Evolutionary conservation across 2,329 filamentous ascomycete species (phyloP).

Genomic region (Aureobasidium sp.): DNA sequence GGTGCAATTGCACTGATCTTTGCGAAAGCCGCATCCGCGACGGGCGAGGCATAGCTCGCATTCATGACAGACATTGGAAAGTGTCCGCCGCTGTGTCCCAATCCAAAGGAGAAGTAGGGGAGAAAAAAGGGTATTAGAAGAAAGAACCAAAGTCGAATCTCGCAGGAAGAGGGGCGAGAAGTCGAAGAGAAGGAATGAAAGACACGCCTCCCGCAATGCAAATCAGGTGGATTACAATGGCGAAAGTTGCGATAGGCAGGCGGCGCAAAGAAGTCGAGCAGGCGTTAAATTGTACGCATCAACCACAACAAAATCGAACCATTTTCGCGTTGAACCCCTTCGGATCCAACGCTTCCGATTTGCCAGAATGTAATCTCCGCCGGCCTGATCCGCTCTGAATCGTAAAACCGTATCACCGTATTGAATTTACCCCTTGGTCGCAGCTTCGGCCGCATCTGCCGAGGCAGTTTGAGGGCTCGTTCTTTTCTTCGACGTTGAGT

Average conservation of each 20-base stretch:
- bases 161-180: neutral
- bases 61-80: slow-evolving; percentile 34
- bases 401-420: neutral
- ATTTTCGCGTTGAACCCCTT: slow-evolving; percentile 6
- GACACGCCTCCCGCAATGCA: neutral
- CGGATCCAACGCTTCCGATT: neutral
- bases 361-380: slow-evolving; percentile 1
- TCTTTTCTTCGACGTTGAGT: neutral
- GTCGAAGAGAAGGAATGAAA: neutral
- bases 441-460: neutral
- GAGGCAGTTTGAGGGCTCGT: neutral
- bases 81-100: neutral
- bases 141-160: neutral
- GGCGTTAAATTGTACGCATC: slow-evolving; percentile 1
- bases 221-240: neutral
- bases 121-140: neutral
- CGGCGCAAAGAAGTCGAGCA: neutral
- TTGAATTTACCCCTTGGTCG: neutral
- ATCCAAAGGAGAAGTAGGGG: neutral
- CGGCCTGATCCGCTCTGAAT: neutral
- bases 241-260: neutral
- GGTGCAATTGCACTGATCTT: slow-evolving; percentile 39
- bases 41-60: slow-evolving; percentile 60
- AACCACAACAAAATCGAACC: slow-evolving; percentile 9
- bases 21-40: slow-evolving; percentile 53